phyloP scores from a whole-genome alignment of 2,329 filamentous ascomycete genomes.

The Talaromyces pinophilus region DNA sequence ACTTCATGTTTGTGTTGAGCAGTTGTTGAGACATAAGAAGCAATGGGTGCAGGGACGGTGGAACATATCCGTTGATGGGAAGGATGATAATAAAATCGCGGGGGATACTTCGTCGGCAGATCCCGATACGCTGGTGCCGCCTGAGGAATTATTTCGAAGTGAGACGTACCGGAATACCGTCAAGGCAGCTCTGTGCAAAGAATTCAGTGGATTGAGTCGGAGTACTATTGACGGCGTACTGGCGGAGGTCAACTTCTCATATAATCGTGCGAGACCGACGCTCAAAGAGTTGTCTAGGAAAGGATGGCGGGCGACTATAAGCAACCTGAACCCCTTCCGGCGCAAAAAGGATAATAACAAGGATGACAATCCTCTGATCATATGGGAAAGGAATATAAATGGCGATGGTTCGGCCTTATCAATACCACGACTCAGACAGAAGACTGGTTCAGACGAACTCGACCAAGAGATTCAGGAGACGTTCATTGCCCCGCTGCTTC shows the following conservation, averaged over 20 bases:
- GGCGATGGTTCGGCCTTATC: slow-evolving; percentile 27
- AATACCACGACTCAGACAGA: slow-evolving; percentile 39
- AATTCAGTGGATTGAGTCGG: slow-evolving; percentile 47
- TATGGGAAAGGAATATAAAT: slow-evolving; percentile 40
- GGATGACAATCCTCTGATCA: slow-evolving; percentile 43
- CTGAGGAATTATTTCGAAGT: slow-evolving; percentile 48
- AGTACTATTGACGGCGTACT: slow-evolving; percentile 51
- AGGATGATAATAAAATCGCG: background rate
- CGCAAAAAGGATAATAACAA: slow-evolving; percentile 38
- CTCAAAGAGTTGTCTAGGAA: slow-evolving; percentile 46
- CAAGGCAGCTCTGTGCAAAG: slow-evolving; percentile 40
- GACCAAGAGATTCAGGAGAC: slow-evolving; percentile 44
- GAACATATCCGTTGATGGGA: slow-evolving; percentile 39
- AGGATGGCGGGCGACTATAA: slow-evolving; percentile 49
- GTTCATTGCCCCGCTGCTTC: slow-evolving; percentile 42
- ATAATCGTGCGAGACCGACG: slow-evolving; percentile 45
- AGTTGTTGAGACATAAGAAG: slow-evolving; percentile 48
- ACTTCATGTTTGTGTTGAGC: slow-evolving; percentile 50
- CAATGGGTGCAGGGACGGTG: slow-evolving; percentile 52
- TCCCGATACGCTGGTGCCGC: slow-evolving; percentile 33
- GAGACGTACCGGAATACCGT: slow-evolving; percentile 47
- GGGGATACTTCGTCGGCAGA: background rate
- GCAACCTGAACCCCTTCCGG: slow-evolving; percentile 45
- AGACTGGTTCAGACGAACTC: slow-evolving; percentile 46
- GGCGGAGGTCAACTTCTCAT: slow-evolving; percentile 52